Evolutionary conservation across 176 grass and related monocot species (phyloP).

Genomic region (Miscanthus lutarioriparius): DNA sequence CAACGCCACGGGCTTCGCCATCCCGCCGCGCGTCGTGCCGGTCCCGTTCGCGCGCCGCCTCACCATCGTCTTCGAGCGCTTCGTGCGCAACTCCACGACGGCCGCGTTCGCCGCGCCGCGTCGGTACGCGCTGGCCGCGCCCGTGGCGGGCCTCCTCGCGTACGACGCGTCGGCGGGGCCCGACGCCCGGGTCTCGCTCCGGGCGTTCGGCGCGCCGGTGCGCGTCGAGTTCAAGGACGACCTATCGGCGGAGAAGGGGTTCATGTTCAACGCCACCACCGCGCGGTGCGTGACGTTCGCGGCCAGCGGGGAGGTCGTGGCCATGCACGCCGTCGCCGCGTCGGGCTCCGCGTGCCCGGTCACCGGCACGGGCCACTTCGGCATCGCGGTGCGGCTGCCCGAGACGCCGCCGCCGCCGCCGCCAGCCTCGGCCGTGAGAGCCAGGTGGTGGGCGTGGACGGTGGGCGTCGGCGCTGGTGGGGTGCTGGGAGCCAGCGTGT

Average conservation of each 20-base stretch:
- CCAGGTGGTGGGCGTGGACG: slow-evolving; percentile 41
- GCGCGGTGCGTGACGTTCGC: slow-evolving; percentile 47
- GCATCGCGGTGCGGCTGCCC: slow-evolving; percentile 18
- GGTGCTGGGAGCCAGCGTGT: not conserved
- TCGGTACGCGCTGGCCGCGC: slow-evolving; percentile 35
- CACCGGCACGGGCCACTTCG: slow-evolving; percentile 52
- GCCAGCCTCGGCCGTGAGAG: not conserved
- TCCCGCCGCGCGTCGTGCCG: slow-evolving; percentile 44
- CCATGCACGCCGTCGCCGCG: slow-evolving; percentile 31
- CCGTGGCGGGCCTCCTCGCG: slow-evolving; percentile 42
- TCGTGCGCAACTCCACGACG: not conserved
- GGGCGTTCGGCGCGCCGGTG: slow-evolving; percentile 29
- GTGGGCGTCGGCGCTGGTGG: not conserved
- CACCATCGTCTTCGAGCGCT: slow-evolving; percentile 42
- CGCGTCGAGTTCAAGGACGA: slow-evolving; percentile 40
- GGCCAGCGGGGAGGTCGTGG: slow-evolving; percentile 15
- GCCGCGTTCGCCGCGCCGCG: slow-evolving; percentile 12
- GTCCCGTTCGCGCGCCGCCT: slow-evolving; percentile 50
- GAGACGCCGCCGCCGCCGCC: not conserved
- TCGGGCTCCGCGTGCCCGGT: slow-evolving; percentile 34
- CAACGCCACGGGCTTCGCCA: slow-evolving; percentile 30
- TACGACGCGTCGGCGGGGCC: slow-evolving; percentile 40
- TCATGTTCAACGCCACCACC: slow-evolving; percentile 20
- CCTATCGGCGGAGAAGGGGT: not conserved
- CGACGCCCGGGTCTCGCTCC: slow-evolving; percentile 34